Percentiles rank a stretch among this genome's conserved stretches.
These are phyloP conservation scores for Schoenoplectus triqueter DNA, from an alignment of 202 grass and related monocot genomes.

Conservation along the genomic window DNA sequence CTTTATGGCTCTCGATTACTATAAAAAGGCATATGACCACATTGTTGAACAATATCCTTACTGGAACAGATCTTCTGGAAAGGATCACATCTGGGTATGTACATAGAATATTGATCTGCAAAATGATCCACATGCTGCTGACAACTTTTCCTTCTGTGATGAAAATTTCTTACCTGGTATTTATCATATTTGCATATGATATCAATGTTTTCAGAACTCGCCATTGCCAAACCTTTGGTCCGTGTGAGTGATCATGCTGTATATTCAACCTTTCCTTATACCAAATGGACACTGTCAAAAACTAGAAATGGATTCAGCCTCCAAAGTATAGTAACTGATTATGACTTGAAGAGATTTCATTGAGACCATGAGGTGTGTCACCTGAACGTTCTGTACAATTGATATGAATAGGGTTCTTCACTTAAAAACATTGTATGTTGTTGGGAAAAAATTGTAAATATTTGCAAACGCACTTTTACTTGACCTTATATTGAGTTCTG, in stretches of 20 bases:
- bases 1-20: conserved; percentile 79
- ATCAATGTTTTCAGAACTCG: not conserved
- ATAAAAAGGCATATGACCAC: conserved; percentile 84
- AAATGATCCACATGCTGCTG: not conserved
- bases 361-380: not conserved
- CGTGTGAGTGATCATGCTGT: not conserved
- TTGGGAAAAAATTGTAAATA: not conserved
- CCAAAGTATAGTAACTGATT: not conserved
- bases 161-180: not conserved
- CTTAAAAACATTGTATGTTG: not conserved
- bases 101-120: not conserved
- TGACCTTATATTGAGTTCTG: conserved; percentile 12
- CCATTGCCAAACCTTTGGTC: not conserved
- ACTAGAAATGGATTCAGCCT: not conserved
- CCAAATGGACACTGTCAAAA: not conserved
- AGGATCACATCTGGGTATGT: conserved; percentile 95
- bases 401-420: conserved; percentile 33
- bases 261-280: not conserved
- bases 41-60: conserved; percentile 83
- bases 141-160: not conserved
- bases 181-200: conserved; percentile 1
- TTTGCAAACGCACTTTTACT: not conserved
- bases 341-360: not conserved
- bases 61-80: conserved; percentile 90
- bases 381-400: conserved; percentile 32